phyloP scores from a whole-genome alignment of 202 grass and related monocot genomes.

The Zoysia matrella region DNA sequence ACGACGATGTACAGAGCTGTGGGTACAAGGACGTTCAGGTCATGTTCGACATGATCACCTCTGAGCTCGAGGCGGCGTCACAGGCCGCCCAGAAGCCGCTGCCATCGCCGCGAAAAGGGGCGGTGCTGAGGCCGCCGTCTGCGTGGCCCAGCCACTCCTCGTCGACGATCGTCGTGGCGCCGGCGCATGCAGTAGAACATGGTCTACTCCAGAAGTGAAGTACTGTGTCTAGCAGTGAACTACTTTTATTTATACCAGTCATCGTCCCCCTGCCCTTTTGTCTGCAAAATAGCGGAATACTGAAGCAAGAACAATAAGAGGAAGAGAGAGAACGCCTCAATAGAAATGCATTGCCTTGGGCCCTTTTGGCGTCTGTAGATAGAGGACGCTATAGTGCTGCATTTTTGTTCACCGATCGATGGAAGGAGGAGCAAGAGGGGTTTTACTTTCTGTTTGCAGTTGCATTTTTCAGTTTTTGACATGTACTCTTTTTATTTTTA shows the following conservation, averaged over 20 bases:
- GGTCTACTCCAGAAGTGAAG: neutral
- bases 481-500: neutral
- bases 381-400: constrained; percentile 18
- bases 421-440: constrained; percentile 62
- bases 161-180: neutral
- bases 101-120: constrained; percentile 1
- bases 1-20: constrained; percentile 83
- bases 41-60: constrained; percentile 89
- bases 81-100: constrained; percentile 25
- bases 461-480: neutral
- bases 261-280: constrained; percentile 59
- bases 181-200: neutral
- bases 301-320: constrained; percentile 28
- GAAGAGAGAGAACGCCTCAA: neutral
- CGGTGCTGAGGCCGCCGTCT: constrained; percentile 23
- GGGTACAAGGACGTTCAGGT: constrained; percentile 92
- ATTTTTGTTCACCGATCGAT: constrained; percentile 32
- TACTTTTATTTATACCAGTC: neutral
- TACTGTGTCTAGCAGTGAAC: neutral
- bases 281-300: constrained; percentile 30
- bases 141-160: constrained; percentile 33
- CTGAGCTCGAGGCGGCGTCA: constrained; percentile 63
- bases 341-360: neutral
- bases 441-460: constrained; percentile 17
- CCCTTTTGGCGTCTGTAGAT: constrained; percentile 49